Evolutionary conservation across 2,329 filamentous ascomycete genomes (phyloP), one percentile per base, ranked within the genome.

Genomic region (Aspergillus persii): DNA sequence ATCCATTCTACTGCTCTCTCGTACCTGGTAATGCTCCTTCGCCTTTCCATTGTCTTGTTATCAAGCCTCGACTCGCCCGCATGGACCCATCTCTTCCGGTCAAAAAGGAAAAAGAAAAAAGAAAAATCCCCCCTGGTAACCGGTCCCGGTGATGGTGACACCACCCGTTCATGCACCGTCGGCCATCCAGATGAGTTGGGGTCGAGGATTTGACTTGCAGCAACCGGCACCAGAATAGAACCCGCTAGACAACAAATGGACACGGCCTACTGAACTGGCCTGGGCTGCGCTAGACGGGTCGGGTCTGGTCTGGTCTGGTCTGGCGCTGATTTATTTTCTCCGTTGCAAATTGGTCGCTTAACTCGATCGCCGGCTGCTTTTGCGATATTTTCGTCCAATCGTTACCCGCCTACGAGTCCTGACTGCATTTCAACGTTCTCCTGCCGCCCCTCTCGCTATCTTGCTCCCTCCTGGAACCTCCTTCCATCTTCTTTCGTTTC

Each of bases 141-240:
- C 36, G 15, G 36, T n/a, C 15, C 36, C 36, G 36, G 46, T 63
- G 27, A 11, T 9, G 50, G 47, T 60, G 50, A 53, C 64, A 61
- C 61, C 63, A 63, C 62, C 62, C 39, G 63, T 63, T 67, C 63
- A 64, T 62, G 63, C 62, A 64, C 33, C 50, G 15, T 30, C 26
- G 11, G 9, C 12, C 8, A 18, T 31, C 39, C 36, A 15, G 51
- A 44, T 53, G 51, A 30, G 18, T 46, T 41, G 51, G 23, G 7
- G 44, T 47, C 44, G 44, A 47, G 44, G 44, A 47, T 47, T 47
- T 47, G 18, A 47, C 44, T 9, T 47, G 44, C 44, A 47, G n/a
- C 44, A 23, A 11, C 44, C 44, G n/a, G 44, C 44, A 47, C 44
- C 3, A 47, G 44, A 47, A 47, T 47, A 47, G 44, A 47, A 47